Base-by-base conservation (phyloP, 2,329 filamentous ascomycete species). In the Chaetomium olivaceum region DNA sequence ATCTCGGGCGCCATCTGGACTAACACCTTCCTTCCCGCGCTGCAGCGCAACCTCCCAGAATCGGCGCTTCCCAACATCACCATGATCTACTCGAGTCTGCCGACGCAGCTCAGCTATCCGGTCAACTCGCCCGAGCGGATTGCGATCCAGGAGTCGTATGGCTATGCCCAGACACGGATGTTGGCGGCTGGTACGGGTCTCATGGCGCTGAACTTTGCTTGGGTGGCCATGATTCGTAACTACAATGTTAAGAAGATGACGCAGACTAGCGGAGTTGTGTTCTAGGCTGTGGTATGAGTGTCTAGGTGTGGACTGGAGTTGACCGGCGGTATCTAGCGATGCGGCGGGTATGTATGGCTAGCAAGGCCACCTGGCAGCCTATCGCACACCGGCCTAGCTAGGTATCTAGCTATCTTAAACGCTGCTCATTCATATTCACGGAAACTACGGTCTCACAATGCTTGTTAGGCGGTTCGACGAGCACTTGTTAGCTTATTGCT, bases 111-210 rank as follows among this genome's bases (percentile, higher is more conserved):
- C 39, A 43, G 39, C 39, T 43, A 43, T 16, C 39, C 39, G 39
- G 16, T 43, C 16, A 43, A 43, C 39, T 43, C 39, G 6, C 39
- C 39, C 3, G 39, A 43, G 16, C 39, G 39, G 5, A 19, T 43
- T n/a, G 39, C 39, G 4, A 43, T 43, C 4, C 39, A 43, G 39
- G 39, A 78, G 8, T 83, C 87, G 0, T 90, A 89, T 67, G 81
- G 77, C 1, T 82, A 82, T 63, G 80, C 81, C 0, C 82, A 85
- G 74, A 77, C 77, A 39, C 73, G 77, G 19, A 82, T 85, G 80
- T 73, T 84, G 43, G 73, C 74, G 19, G 74, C 75, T 0, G 77
- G 76, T 4, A 75, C 73, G 0, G 74, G 72, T 0, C 70, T 78
- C 14, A 77, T 77, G 73, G 71, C 64, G 0, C 55, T 78, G 31